phyloP scores from a whole-genome alignment of 257 asterid genomes.

The Avicennia marina region DNA sequence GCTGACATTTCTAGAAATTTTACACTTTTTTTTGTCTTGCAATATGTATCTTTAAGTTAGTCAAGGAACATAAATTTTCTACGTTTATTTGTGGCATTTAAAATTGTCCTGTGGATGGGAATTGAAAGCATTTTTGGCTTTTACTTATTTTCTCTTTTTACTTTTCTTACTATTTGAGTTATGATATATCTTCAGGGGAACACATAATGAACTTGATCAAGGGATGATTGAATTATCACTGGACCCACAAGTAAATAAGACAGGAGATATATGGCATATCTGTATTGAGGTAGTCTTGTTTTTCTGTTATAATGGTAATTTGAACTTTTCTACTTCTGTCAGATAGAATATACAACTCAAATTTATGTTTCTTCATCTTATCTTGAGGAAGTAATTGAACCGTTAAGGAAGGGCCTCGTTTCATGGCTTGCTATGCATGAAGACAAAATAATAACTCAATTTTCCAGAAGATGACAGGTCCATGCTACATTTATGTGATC shows the following conservation, averaged over 20 bases:
- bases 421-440: no score
- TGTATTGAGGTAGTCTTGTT: conserved; percentile 65
- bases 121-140: conserved; percentile 8
- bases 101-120: no score
- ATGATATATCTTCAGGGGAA: conserved; percentile 30
- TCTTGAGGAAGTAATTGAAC: background rate
- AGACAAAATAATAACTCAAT: background rate
- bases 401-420: background rate
- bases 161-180: conserved; percentile 5
- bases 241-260: conserved; percentile 78
- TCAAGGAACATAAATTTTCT: background rate
- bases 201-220: conserved; percentile 28
- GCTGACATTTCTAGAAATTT: no score
- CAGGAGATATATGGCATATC: conserved; percentile 96
- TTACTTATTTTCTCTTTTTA: conserved; percentile 3
- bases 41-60: no score
- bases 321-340: conserved; percentile 1
- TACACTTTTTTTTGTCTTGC: no score
- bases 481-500: background rate
- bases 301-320: conserved; percentile 5
- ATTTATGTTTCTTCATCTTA: conserved; percentile 14
- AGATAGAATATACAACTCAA: conserved; percentile 1
- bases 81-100: conserved; percentile 15
- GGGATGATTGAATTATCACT: conserved; percentile 62
- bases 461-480: conserved; percentile 14